phyloP scores from a whole-genome alignment of 2,329 filamentous ascomycete species.

The Venturia pyrina region DNA sequence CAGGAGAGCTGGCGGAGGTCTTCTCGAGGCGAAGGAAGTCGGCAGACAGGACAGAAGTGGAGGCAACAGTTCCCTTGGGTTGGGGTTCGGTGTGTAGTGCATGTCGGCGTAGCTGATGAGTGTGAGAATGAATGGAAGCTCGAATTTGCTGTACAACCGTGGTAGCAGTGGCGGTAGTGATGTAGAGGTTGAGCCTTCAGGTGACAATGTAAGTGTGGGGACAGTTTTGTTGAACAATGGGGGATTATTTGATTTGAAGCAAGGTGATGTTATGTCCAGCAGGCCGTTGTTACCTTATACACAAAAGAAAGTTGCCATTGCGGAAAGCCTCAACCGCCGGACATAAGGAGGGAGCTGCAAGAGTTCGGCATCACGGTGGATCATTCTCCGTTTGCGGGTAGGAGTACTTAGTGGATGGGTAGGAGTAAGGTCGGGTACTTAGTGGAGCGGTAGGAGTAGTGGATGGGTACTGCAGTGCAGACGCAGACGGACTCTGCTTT shows the following conservation, averaged over 20 bases:
- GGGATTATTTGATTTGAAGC: neutral
- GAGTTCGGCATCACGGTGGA: neutral
- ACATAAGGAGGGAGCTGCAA: neutral
- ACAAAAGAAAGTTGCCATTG: neutral
- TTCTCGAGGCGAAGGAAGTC: slow-evolving; percentile 48
- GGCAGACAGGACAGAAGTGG: slow-evolving; percentile 55
- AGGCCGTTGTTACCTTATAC: neutral
- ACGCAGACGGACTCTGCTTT: neutral
- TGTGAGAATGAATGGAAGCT: neutral
- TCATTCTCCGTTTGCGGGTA: neutral
- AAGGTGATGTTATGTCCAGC: neutral
- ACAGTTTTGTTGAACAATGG: neutral
- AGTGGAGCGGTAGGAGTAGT: too few species aligned
- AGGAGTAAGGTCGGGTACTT: too few species aligned
- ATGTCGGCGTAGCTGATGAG: neutral
- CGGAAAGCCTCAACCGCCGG: neutral
- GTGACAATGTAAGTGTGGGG: neutral
- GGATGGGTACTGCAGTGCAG: too few species aligned
- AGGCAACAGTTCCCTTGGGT: slow-evolving; percentile 47
- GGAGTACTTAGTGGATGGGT: too few species aligned
- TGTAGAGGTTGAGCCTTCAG: neutral
- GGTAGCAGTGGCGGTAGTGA: neutral
- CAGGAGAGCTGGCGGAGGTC: slow-evolving; percentile 50
- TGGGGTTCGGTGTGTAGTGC: slow-evolving; percentile 38
- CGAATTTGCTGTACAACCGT: neutral